A percentile compares a stretch with the other conserved stretches of the same genome.
phyloP scores from a whole-genome alignment of 257 asterid species.

The Petunia secreta region DNA sequence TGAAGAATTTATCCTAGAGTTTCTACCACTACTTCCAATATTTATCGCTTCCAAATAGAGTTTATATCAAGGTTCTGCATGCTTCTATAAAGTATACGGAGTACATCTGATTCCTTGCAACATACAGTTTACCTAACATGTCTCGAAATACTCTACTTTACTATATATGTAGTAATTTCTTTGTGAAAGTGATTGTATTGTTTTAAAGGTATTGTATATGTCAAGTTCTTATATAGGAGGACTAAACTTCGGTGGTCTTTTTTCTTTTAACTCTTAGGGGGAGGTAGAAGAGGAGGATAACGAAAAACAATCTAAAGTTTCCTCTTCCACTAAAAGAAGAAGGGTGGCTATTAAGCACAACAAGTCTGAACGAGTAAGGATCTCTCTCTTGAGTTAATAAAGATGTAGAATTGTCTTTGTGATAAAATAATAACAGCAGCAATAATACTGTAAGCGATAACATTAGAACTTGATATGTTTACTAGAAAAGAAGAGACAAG shows the following conservation, averaged over 20 bases:
- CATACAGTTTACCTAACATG: too few relatives aligned
- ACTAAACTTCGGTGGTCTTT: not conserved
- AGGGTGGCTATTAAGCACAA: conserved; percentile 82
- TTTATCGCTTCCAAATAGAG: too few relatives aligned
- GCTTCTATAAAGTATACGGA: too few relatives aligned
- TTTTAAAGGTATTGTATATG: not conserved
- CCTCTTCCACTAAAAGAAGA: conserved; percentile 64
- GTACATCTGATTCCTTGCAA: too few relatives aligned
- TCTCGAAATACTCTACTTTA: too few relatives aligned
- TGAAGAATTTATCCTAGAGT: too few relatives aligned
- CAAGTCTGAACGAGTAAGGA: conserved; percentile 75
- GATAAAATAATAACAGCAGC: not conserved
- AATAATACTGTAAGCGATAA: too few relatives aligned
- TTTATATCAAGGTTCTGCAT: too few relatives aligned
- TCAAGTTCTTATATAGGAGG: not conserved
- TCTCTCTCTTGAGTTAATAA: not conserved
- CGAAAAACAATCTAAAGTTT: conserved; percentile 49
- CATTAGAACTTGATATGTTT: not conserved
- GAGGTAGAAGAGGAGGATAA: conserved; percentile 36
- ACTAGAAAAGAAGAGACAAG: conserved; percentile 89
- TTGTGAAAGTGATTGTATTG: not conserved
- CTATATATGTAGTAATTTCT: not conserved
- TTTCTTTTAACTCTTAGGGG: conserved; percentile 36
- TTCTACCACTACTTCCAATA: too few relatives aligned
- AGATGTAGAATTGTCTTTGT: not conserved